Base-by-base conservation (phyloP, 2,329 filamentous ascomycete genomes). In the Parastagonospora nodorum region DNA sequence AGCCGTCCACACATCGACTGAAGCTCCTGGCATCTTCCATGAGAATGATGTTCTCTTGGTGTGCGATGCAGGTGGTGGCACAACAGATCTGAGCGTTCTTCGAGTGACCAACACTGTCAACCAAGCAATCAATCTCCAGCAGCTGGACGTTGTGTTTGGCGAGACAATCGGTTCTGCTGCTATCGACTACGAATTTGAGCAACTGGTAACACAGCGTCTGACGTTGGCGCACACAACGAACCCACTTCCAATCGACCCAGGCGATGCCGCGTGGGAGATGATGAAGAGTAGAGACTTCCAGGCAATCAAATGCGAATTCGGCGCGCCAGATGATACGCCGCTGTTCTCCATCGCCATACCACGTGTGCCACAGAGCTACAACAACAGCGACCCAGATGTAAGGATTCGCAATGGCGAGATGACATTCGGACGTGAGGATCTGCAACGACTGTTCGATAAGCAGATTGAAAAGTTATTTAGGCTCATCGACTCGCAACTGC, bases 61-160 rank as follows among this genome's bases (percentile, higher is more conserved):
- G 1, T 82, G 79, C 52, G 80, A 82, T 64, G 77, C 75, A 27
- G 80, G 80, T 7, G 80, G 80, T 33, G 80, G 80, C 5, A 82
- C 80, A 0, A 75, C 72, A 12, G 75, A 78, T 53, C 44, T 77
- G 6, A 71, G 66, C 4, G 69, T 75, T 1, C 63, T 77, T 1
- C 64, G 67, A n/a, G 69, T 77, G 1, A 63, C 58, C 12, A 57
- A 60, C 16, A 58, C 59, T 2, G 41, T 60, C n/a, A 60, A 67
- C 39, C 60, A 64, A 37, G 50, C 67, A 10, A 63, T 74, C 42
- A 55, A 55, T 19, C 53, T 73, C 8, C 56, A 67, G 44, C 68
- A 75, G 41, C 59, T 74, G n/a, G 71, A 74, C 32, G 69, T 74
- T 1, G 72, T 74, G 1, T 72, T 72, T 38, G 71, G 70, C 12